These are phyloP conservation scores for Chiua sp. DNA, from an alignment of 1,284 basidiomycete species.

Conservation along the genomic window DNA sequence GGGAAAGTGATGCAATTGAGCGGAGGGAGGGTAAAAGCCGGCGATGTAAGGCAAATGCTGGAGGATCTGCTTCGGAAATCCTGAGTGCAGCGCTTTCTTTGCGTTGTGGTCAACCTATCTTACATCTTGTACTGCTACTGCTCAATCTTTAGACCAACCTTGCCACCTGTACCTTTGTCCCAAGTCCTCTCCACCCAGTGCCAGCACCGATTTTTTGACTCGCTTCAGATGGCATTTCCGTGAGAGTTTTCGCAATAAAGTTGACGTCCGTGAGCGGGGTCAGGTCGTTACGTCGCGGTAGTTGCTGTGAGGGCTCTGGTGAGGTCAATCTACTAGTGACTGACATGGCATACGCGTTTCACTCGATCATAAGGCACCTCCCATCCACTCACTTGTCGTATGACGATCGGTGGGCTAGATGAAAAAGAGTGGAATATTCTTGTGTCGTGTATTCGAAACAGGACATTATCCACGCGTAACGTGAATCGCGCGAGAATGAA, in stretches of 20 bases:
- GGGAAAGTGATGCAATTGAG: constrained; percentile 91
- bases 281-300: constrained; percentile 85
- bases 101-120: not conserved
- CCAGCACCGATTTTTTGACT: constrained; percentile 67
- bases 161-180: constrained; percentile 51
- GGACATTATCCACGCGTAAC: constrained; percentile 94
- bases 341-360: constrained; percentile 61
- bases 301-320: constrained; percentile 51
- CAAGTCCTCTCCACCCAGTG: constrained; percentile 83
- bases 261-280: constrained; percentile 89
- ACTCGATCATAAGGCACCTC: constrained; percentile 88
- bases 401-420: constrained; percentile 61
- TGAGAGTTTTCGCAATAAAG: constrained; percentile 83
- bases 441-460: constrained; percentile 93
- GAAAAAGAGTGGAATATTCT: constrained; percentile 88
- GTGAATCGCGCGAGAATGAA: constrained; percentile 93
- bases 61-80: constrained; percentile 44
- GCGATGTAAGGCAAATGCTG: constrained; percentile 50
- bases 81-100: not conserved
- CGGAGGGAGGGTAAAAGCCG: constrained; percentile 78
- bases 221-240: constrained; percentile 61
- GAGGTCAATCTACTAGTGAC: not conserved
- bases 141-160: constrained; percentile 19
- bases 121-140: constrained; percentile 5
- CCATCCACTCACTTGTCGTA: constrained; percentile 89